A percentile compares a stretch with the other conserved stretches of the same genome.
These are phyloP conservation scores for Stagonosporopsis chrysanthemi DNA, from an alignment of 2,329 filamentous ascomycete species.

Conservation along the genomic window DNA sequence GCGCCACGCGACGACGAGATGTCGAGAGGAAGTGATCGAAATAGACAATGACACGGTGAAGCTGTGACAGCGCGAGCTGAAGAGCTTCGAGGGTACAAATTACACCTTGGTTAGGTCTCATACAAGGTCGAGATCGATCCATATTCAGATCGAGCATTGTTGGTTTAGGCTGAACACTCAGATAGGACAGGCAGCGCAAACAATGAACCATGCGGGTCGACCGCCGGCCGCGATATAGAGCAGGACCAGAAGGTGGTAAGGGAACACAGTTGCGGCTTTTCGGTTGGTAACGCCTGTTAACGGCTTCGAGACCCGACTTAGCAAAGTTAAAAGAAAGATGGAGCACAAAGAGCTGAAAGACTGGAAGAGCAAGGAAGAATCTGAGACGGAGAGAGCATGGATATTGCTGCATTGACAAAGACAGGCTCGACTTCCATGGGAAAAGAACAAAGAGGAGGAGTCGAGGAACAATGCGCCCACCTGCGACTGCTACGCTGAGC, in stretches of 20 bases:
- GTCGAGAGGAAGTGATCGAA: background rate
- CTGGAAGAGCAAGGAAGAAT: background rate
- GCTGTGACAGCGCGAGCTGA: background rate
- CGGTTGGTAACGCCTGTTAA: background rate
- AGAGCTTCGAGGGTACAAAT: background rate
- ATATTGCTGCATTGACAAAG: background rate
- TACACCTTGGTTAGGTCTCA: background rate
- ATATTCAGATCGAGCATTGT: background rate
- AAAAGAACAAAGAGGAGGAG: background rate
- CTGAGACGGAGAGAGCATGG: background rate
- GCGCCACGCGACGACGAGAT: background rate
- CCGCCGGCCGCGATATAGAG: background rate
- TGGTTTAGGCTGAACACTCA: background rate
- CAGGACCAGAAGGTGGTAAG: background rate
- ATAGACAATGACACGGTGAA: background rate
- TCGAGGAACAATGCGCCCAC: background rate
- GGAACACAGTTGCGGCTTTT: background rate
- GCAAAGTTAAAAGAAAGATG: background rate
- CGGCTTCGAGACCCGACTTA: background rate
- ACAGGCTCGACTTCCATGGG: background rate
- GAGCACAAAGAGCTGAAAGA: background rate
- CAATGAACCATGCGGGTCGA: background rate
- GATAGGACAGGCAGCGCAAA: background rate
- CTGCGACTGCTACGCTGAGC: too few relatives aligned
- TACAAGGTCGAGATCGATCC: background rate